phyloP scores from a whole-genome alignment of 495 filamentous ascomycete species.

The Penicillium daleae region DNA sequence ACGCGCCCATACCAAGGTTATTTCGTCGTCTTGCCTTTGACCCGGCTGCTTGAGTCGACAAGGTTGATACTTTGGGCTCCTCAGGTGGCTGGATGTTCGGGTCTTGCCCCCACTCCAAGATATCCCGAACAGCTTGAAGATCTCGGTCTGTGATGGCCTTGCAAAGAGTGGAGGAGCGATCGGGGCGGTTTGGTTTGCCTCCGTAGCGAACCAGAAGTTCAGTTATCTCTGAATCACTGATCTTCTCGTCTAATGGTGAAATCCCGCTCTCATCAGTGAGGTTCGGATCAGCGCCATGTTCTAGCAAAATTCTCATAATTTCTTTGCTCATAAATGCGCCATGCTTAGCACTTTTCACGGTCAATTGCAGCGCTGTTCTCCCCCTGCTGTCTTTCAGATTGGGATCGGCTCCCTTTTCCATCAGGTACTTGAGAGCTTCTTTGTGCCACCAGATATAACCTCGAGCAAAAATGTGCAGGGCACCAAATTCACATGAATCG shows the following conservation, averaged over 20 bases:
- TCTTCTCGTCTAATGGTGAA: slow-evolving; percentile 8
- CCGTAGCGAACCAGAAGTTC: slow-evolving; percentile 25
- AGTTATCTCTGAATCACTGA: slow-evolving; percentile 3
- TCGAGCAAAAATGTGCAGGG: slow-evolving; percentile 8
- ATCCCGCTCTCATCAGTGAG: slow-evolving; percentile 2
- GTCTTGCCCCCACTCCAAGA: slow-evolving; percentile 9
- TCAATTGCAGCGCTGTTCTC: slow-evolving; percentile 6
- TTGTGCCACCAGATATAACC: slow-evolving; percentile 15
- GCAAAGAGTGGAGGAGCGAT: slow-evolving; percentile 2
- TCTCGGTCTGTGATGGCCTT: neutral
- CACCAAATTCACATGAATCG: neutral
- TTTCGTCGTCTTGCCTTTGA: neutral
- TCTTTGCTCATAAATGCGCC: slow-evolving; percentile 10
- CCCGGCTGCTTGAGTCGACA: neutral
- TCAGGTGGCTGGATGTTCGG: neutral
- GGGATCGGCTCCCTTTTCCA: slow-evolving; percentile 8
- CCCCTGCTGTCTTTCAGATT: slow-evolving; percentile 7
- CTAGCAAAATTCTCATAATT: neutral
- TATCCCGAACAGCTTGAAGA: neutral
- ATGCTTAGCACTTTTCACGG: neutral
- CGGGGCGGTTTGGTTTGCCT: slow-evolving; percentile 5
- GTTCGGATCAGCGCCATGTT: slow-evolving; percentile 11
- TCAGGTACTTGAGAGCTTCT: slow-evolving; percentile 7
- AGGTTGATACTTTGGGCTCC: neutral
- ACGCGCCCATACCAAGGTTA: no score